phyloP scores from a whole-genome alignment of 768 basidiomycete genomes.

The Mycena crocata region DNA sequence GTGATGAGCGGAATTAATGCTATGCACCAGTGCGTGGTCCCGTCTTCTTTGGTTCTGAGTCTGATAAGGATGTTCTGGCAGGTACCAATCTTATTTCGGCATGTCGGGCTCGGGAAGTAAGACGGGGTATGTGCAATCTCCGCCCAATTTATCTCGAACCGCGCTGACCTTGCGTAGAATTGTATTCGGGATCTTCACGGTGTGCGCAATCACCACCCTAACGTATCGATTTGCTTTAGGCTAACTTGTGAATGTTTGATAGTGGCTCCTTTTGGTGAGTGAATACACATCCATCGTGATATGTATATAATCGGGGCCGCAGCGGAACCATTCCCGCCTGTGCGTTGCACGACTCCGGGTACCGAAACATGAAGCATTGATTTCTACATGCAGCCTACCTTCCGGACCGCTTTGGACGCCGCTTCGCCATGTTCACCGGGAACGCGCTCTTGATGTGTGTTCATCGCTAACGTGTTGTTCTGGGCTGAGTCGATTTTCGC shows the following conservation, averaged over 20 bases:
- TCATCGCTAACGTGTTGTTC: background rate
- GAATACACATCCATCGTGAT: slow-evolving; percentile 4
- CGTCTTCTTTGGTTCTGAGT: background rate
- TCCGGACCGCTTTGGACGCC: slow-evolving; percentile 61
- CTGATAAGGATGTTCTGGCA: background rate
- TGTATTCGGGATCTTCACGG: slow-evolving; percentile 66
- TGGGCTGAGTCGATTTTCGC: background rate
- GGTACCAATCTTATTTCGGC: slow-evolving; percentile 59
- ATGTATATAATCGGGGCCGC: slow-evolving; percentile 7
- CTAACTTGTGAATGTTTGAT: background rate
- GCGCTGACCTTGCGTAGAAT: slow-evolving; percentile 51
- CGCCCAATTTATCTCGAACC: background rate
- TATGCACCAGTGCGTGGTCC: slow-evolving; percentile 49
- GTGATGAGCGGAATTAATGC: slow-evolving; percentile 67
- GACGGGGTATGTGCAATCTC: slow-evolving; percentile 4
- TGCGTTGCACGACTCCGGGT: slow-evolving; percentile 46
- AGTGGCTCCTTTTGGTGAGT: slow-evolving; percentile 55
- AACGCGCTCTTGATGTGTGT: slow-evolving; percentile 59
- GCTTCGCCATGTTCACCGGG: slow-evolving; percentile 62
- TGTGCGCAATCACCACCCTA: slow-evolving; percentile 42
- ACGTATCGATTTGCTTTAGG: background rate
- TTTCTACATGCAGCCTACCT: slow-evolving; percentile 34
- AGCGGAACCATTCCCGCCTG: slow-evolving; percentile 55
- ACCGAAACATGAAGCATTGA: background rate
- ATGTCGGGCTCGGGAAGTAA: slow-evolving; percentile 47